Percentiles rank a stretch among this genome's conserved stretches.
phyloP scores from a whole-genome alignment of 495 filamentous ascomycete species.

The Hypoxylon fragiforme region DNA sequence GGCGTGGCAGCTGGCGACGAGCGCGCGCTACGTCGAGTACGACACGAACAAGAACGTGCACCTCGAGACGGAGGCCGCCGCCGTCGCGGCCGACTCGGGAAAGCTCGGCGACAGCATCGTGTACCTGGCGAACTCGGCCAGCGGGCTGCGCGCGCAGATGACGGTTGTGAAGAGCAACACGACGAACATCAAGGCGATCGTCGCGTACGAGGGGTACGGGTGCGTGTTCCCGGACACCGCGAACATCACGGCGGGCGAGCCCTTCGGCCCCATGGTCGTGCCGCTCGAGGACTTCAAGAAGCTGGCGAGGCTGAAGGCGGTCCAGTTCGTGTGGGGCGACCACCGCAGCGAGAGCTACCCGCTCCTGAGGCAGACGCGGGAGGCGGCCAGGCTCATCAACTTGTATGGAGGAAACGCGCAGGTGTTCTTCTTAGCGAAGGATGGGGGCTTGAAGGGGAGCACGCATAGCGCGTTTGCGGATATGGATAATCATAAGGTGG shows the following conservation, averaged over 20 bases:
- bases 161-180: constrained; percentile 44
- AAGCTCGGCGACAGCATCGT: constrained; percentile 48
- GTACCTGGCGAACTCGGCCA: constrained; percentile 50
- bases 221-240: constrained; percentile 49
- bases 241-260: constrained; percentile 37
- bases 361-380: constrained; percentile 38
- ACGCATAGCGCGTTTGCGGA: constrained; percentile 53
- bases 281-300: constrained; percentile 53
- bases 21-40: constrained; percentile 49
- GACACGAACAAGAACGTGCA: constrained; percentile 46
- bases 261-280: constrained; percentile 43
- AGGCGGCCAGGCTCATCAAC: constrained; percentile 47
- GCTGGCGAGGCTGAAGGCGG: constrained; percentile 41
- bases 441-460: constrained; percentile 45
- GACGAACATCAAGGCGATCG: constrained; percentile 53
- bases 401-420: constrained; percentile 50
- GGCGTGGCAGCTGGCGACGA: constrained; percentile 50
- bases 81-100: constrained; percentile 50
- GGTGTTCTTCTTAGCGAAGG: constrained; percentile 45
- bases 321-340: constrained; percentile 56
- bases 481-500: constrained; percentile 49
- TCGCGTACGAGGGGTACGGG: constrained; percentile 52
- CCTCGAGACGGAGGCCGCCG: constrained; percentile 45
- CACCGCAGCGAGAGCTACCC: constrained; percentile 42
- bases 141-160: constrained; percentile 49